phyloP scores from a whole-genome alignment of 2,329 filamentous ascomycete species.

The Fusarium siculi region DNA sequence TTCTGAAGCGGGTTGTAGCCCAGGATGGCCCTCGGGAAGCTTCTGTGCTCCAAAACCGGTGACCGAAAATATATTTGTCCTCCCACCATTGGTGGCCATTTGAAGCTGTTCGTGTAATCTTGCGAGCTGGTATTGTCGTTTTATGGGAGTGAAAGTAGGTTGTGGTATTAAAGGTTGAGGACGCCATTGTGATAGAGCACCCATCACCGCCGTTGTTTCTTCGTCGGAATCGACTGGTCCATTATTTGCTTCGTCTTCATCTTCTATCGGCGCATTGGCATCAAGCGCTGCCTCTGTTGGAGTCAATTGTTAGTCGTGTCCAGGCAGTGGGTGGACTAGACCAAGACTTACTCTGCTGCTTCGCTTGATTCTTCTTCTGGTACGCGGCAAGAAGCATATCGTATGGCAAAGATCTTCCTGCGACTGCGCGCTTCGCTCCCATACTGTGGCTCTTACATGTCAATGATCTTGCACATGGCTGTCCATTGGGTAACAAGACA shows the following conservation, averaged over 20 bases:
- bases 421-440: slow-evolving; percentile 90
- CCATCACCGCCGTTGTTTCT: slow-evolving; percentile 90
- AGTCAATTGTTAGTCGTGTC: slow-evolving; percentile 17
- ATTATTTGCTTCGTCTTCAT: slow-evolving; percentile 82
- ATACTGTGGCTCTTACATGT: slow-evolving; percentile 97
- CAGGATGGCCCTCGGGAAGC: slow-evolving; percentile 61
- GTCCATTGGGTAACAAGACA: slow-evolving; percentile 85
- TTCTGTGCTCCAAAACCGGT: slow-evolving; percentile 66
- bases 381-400: slow-evolving; percentile 90
- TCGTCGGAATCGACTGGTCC: slow-evolving; percentile 93
- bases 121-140: slow-evolving; percentile 70
- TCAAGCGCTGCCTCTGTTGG: slow-evolving; percentile 83
- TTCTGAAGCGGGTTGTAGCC: slow-evolving; percentile 57
- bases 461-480: slow-evolving; percentile 85
- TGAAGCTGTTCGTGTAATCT: slow-evolving; percentile 73
- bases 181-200: slow-evolving; percentile 77
- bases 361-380: slow-evolving; percentile 98
- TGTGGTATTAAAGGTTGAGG: slow-evolving; percentile 82
- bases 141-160: slow-evolving; percentile 69
- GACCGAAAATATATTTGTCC: slow-evolving; percentile 73
- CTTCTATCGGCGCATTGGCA: slow-evolving; percentile 89
- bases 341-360: slow-evolving; percentile 83
- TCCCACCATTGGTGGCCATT: slow-evolving; percentile 72
- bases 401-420: slow-evolving; percentile 87
- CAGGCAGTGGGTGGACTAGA: background rate